phyloP scores from a whole-genome alignment of 192 early-diverging fungal genomes.

The Podila epigama region DNA sequence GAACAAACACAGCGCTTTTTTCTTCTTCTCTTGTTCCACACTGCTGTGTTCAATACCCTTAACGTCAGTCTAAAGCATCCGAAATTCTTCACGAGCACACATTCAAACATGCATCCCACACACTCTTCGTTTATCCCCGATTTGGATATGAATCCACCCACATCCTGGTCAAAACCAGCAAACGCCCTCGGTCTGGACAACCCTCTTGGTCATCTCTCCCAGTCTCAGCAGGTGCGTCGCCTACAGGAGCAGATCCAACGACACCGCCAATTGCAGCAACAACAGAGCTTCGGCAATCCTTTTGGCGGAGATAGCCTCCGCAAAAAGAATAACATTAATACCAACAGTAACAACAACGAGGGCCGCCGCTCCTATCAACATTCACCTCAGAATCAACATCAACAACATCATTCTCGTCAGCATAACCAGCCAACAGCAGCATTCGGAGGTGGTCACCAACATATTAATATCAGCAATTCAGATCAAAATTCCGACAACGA shows the following conservation, averaged over 20 bases:
- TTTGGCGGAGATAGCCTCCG: constrained; percentile 10
- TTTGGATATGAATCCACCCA: constrained; percentile 41
- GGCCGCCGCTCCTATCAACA: neutral
- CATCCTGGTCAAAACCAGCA: constrained; percentile 36
- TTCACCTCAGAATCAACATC: neutral
- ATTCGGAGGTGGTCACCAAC: constrained; percentile 14
- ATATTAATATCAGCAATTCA: constrained; percentile 43
- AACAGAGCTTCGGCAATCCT: constrained; percentile 17
- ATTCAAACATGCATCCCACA: neutral
- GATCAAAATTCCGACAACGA: constrained; percentile 36
- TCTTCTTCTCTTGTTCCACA: too few species aligned
- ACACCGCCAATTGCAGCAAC: constrained; percentile 33
- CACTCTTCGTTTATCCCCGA: constrained; percentile 32
- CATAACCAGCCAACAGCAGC: neutral
- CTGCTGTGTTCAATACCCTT: too few species aligned
- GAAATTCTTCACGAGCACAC: too few species aligned
- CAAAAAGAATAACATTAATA: constrained; percentile 18
- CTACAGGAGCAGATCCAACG: constrained; percentile 46
- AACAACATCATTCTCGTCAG: neutral
- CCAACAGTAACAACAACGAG: neutral
- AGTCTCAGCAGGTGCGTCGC: constrained; percentile 36
- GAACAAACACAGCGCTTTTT: too few species aligned
- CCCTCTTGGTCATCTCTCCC: constrained; percentile 29
- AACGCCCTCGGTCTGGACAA: constrained; percentile 31
- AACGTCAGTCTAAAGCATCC: too few species aligned